A percentile compares a stretch with the other conserved stretches of the same genome.
These are phyloP conservation scores for Leishmania mexicana DNA, from an alignment of 208 protist species.

Conservation along the genomic window DNA sequence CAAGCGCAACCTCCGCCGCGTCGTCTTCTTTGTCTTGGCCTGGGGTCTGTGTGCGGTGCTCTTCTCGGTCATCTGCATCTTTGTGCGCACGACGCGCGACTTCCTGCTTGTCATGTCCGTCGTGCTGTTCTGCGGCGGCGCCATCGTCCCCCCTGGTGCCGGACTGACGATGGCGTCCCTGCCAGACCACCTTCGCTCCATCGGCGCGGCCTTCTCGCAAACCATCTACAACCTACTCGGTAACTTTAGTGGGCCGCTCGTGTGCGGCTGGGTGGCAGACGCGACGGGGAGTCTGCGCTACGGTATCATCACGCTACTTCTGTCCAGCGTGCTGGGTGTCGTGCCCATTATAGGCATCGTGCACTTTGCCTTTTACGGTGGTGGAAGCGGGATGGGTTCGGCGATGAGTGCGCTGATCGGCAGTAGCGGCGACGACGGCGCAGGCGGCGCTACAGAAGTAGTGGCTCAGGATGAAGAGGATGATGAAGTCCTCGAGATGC, in stretches of 20 bases:
- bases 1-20: conserved; percentile 62
- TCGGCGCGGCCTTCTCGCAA: conserved; percentile 79
- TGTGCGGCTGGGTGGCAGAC: conserved; percentile 81
- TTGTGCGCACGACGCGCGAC: conserved; percentile 54
- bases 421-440: conserved; percentile 1
- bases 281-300: conserved; percentile 66
- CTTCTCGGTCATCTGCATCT: conserved; percentile 80
- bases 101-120: conserved; percentile 86
- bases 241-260: conserved; percentile 89
- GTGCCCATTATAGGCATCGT: conserved; percentile 62
- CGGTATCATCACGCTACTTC: conserved; percentile 75
- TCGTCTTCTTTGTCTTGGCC: conserved; percentile 50
- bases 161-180: conserved; percentile 84
- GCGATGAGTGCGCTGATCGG: not conserved
- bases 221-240: conserved; percentile 89
- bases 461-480: not conserved
- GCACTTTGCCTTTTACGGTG: conserved; percentile 27
- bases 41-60: conserved; percentile 62
- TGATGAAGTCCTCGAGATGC: not conserved
- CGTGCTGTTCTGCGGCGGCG: conserved; percentile 88
- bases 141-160: conserved; percentile 74
- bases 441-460: not conserved
- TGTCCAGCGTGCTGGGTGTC: conserved; percentile 65
- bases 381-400: not conserved
- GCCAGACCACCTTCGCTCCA: conserved; percentile 54